Base-by-base conservation (phyloP, 148 eudicot species). In the Agrostemma githago region DNA sequence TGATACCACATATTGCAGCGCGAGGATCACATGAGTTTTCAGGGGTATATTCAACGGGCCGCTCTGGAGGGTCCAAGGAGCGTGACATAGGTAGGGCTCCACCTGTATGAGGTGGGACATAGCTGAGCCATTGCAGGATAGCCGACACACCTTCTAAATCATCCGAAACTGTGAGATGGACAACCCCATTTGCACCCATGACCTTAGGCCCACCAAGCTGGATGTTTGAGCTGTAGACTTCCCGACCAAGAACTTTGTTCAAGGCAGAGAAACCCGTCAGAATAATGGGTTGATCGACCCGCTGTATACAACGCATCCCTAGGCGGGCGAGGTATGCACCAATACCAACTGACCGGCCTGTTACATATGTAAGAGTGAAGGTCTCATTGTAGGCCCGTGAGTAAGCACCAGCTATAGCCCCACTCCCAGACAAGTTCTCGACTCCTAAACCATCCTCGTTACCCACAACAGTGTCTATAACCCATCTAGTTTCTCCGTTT, bases 121-220 rank as follows among this genome's bases (percentile, higher is more conserved):
- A 96, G 86, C 99, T 92, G 43, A 96, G 86, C 99, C 99, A 96
- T 68, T 89, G 88, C 71, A 96, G 82, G 68, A 90, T 87, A 58
- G 99, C 88, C 14, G 95, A 88, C 3, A 96, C 80, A 4, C 96
- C 99, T 84, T 96, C 94, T n/a, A 96, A 91, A 86, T 96, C 99
- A 79, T 96, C 92, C 1, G 94, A 83, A 62, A 92, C 99, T 0
- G 95, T 92, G 46, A 89, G 86, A 82, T 96, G 99, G 48, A 88
- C 93, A 8, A 96, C 97, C 44, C 99, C 99, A 62, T 96, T 96
- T 21, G 99, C 90, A 1, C 84, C 97, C 99, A 96, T 96, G 77
- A 96, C 89, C 79, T 96, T 96, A 15, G 99, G 99, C 21, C 99
- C 99, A 70, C 99, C 99, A 15, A 96, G 96, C 80, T 96, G 99